Evolutionary conservation across 768 basidiomycete genomes (phyloP).

Genomic region (Galerina marginata): DNA sequence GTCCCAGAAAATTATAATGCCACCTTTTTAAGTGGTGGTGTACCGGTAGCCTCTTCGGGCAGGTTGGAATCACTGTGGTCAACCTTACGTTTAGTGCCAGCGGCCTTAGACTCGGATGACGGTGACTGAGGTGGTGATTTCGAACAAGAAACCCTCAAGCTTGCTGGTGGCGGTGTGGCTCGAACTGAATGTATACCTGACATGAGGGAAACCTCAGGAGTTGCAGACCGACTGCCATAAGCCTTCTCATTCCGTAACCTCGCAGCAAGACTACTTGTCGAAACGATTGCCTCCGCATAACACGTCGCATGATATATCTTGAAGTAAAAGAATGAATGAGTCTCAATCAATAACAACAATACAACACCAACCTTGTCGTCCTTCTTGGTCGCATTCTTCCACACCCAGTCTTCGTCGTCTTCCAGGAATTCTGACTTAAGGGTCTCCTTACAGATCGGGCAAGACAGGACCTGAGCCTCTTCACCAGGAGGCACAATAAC

Average conservation of each 20-base stretch:
- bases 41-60: constrained; percentile 48
- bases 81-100: constrained; percentile 80
- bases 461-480: constrained; percentile 82
- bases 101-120: constrained; percentile 56
- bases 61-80: constrained; percentile 49
- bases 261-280: constrained; percentile 68
- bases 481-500: constrained; percentile 91
- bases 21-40: constrained; percentile 72
- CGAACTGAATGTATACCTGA: constrained; percentile 33
- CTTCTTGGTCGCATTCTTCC: constrained; percentile 87
- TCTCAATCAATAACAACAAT: background rate
- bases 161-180: constrained; percentile 43
- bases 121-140: constrained; percentile 53
- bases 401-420: constrained; percentile 98
- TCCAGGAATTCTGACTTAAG: constrained; percentile 92
- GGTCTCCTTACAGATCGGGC: constrained; percentile 95
- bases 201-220: constrained; percentile 62
- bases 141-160: constrained; percentile 38
- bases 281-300: constrained; percentile 78
- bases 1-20: constrained; percentile 42
- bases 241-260: constrained; percentile 67
- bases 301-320: constrained; percentile 96
- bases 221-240: constrained; percentile 73
- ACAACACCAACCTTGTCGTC: constrained; percentile 75
- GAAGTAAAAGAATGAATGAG: constrained; percentile 6